Base-by-base conservation (phyloP, 495 filamentous ascomycete species). In the Pyrenula massariospora region DNA sequence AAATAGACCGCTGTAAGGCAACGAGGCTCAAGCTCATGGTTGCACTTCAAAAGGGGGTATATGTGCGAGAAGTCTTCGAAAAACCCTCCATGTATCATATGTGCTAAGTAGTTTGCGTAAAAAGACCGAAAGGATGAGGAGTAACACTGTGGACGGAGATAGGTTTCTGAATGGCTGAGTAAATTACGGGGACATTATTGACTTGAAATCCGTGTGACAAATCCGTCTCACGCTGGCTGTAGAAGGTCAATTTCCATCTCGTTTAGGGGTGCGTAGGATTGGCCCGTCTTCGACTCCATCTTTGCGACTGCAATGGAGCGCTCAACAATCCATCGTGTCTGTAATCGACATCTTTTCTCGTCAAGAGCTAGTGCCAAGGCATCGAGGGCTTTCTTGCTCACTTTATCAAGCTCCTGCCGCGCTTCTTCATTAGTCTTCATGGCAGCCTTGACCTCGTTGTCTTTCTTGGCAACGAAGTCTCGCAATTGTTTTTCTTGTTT, bases 401-500 rank as follows among this genome's bases (percentile, higher is more conserved):
- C 31, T 15, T 42, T 42, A 5, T 52, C 50, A 8, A 21, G 19
- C 5, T 8, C 50, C 19, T 52, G 50, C 10, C 8, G 22, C 22
- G 8, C 50, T 24, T 20, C 50, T 19, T 52, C 50, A 20, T 20
- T 24, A 11, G 57, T 56, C n/a, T 59, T 48, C 53, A 66, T 67
- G 3, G 75, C 70, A 12, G 11, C n/a, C 11, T 71, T 62, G 55
- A 80, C 63, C 65, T 87, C 82, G 15, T 64, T 65, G 48, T 74
- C 72, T 60, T 87, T 83, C 49, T 78, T 71, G 24, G 70, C 70
- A 0, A 77, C 60, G 12, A 85, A 68, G 56, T 79, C 74, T 60
- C 83, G 78, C 63, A 80, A 70, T 50, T 79, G 69, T 59, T 81
- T 78, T 0, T 74, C 76, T 58, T 87, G 84, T 58, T 78, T 77